Evolutionary conservation across 345 rosid genomes (phyloP), one percentile per base, ranked within the genome.

Genomic region (Salix brachista): DNA sequence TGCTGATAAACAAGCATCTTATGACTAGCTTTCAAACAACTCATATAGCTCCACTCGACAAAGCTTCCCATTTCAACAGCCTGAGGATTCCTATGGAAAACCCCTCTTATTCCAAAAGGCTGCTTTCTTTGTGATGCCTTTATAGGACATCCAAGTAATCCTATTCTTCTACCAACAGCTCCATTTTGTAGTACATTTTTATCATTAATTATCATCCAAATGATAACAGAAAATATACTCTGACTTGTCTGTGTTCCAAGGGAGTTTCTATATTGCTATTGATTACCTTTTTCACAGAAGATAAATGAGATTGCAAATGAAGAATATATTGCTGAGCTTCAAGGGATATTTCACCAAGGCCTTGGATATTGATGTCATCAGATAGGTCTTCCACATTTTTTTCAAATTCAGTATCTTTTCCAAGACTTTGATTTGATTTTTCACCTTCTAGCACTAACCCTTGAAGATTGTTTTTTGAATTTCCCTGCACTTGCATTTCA

Each of bases 291-390:
- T 89, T 90, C 74, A 86, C 82, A 71, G 88, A 88, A 80, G 92
- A 86, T 82, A 95, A 85, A 17, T 77, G 91, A 37, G 98, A 90
- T 80, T 90, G 90, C 85, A 95, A 72, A 77, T 88, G 87, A 79
- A 90, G 82, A 80, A 95, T 90, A 77, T 88, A 91, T 62, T 86
- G 85, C 71, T 86, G 86, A 84, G 89, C 92, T 89, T 93, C 99
- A 75, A 78, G 82, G 50, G 99, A 79, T 77, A 91, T 77, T 79
- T 85, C 87, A 32, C 94, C 93, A 11, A 93, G 84, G 74, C 87
- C 87, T 80, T 89, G 74, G n/a, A 84, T 56, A 71, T 78, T 83
- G 70, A 84, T 66, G 48, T 76, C 84, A 76, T 82, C 86, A 39
- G 64, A 77, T 54, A 74, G 79, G 44, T 86, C 80, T 60, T 85